Percentiles rank a stretch among this genome's conserved stretches.
Evolutionary conservation across 2,329 filamentous ascomycete genomes (phyloP).

Genomic region (Ramularia collo-cygni): DNA sequence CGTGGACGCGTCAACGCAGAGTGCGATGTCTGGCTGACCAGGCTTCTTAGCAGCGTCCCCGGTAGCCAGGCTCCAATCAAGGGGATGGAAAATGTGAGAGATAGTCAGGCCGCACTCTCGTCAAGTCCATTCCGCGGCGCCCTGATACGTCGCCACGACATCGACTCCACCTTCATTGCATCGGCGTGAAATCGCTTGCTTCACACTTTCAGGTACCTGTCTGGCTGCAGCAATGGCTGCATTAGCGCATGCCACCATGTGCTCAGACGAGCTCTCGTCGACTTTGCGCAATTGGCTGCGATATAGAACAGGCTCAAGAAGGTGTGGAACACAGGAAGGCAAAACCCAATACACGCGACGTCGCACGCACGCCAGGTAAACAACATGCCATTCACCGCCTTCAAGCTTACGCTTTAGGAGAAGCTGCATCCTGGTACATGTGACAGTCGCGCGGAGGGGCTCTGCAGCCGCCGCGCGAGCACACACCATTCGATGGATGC

Average conservation of each 20-base stretch:
- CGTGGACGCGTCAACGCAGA: too few relatives aligned
- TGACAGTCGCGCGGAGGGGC: conserved; percentile 2
- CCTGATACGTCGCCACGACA: too few relatives aligned
- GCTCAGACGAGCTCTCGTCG: conserved; percentile 14
- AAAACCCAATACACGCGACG: conserved; percentile 9
- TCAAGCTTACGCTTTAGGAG: conserved; percentile 14
- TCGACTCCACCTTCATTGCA: too few relatives aligned
- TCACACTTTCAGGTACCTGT: too few relatives aligned
- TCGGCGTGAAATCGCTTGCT: too few relatives aligned
- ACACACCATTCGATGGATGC: not conserved
- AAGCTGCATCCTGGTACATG: conserved; percentile 17
- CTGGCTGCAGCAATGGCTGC: too few relatives aligned
- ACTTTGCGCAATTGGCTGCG: conserved; percentile 9
- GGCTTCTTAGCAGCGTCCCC: too few relatives aligned
- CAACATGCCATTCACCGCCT: conserved; percentile 10
- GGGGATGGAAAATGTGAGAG: too few relatives aligned
- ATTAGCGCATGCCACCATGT: conserved; percentile 16
- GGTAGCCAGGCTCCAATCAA: too few relatives aligned
- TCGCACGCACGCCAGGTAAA: conserved; percentile 7
- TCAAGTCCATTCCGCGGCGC: too few relatives aligned
- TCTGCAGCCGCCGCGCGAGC: not conserved
- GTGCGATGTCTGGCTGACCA: too few relatives aligned
- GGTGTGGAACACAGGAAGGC: conserved; percentile 16
- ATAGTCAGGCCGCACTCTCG: too few relatives aligned
- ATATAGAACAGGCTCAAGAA: conserved; percentile 3